Percentiles rank a stretch among this genome's conserved stretches.
phyloP scores from a whole-genome alignment of 768 basidiomycete genomes.

The Punctularia strigosozonata region DNA sequence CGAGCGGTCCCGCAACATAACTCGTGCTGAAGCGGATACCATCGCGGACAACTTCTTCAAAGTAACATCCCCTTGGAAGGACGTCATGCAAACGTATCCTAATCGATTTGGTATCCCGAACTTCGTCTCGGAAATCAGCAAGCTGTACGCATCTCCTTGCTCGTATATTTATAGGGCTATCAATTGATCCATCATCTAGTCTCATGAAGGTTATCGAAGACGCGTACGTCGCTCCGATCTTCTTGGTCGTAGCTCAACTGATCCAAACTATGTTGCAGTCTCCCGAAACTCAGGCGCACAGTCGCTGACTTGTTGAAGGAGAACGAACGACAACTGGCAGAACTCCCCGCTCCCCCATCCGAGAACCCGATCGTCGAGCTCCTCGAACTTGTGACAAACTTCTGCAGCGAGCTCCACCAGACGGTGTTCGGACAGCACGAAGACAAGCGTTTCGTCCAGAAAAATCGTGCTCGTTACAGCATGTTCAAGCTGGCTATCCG shows the following conservation, averaged over 20 bases:
- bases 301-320: conserved; percentile 26
- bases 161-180: no score
- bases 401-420: conserved; percentile 27
- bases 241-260: not conserved
- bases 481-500: conserved; percentile 23
- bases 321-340: conserved; percentile 20
- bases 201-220: conserved; percentile 40
- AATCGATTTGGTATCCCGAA: conserved; percentile 43
- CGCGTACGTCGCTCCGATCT: conserved; percentile 26
- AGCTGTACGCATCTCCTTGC: no score
- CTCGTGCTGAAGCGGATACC: conserved; percentile 24
- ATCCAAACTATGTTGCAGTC: conserved; percentile 19
- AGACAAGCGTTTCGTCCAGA: conserved; percentile 25
- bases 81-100: conserved; percentile 28
- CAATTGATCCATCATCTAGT: no score
- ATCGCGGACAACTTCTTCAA: conserved; percentile 35
- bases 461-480: conserved; percentile 20
- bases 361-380: conserved; percentile 35
- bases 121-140: conserved; percentile 40
- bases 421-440: conserved; percentile 20
- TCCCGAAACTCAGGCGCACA: conserved; percentile 31
- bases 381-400: conserved; percentile 27
- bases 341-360: conserved; percentile 27
- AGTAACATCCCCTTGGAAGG: conserved; percentile 38
- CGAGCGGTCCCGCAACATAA: conserved; percentile 29